Evolutionary conservation across 768 basidiomycete species (phyloP).

Genomic region (Boletus fagicola): DNA sequence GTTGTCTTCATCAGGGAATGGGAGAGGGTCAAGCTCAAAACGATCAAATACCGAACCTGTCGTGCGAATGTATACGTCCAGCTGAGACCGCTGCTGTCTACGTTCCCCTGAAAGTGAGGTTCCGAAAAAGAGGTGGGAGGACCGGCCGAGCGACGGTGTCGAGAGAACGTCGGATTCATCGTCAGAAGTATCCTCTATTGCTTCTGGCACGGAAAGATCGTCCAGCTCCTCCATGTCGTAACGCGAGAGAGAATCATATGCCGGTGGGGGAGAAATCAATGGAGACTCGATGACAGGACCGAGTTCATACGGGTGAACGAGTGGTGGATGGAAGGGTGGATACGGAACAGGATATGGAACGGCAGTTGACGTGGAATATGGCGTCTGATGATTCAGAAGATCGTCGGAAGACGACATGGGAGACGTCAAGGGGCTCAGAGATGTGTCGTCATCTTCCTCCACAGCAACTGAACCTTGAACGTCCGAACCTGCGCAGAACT

Average conservation of each 20-base stretch:
- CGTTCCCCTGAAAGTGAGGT: constrained; percentile 50
- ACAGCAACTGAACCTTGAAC: constrained; percentile 46
- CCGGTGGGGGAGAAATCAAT: constrained; percentile 37
- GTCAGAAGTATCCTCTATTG: constrained; percentile 82
- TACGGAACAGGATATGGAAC: constrained; percentile 64
- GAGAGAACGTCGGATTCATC: constrained; percentile 75
- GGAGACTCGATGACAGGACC: constrained; percentile 43
- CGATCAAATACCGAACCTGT: constrained; percentile 59
- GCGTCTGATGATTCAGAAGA: constrained; percentile 53
- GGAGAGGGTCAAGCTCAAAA: constrained; percentile 70
- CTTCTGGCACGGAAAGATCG: constrained; percentile 70
- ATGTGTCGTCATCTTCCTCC: constrained; percentile 58
- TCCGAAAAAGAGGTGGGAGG: constrained; percentile 54
- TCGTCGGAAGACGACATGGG: constrained; percentile 81
- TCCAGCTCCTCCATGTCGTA: constrained; percentile 62
- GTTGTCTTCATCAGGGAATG: constrained; percentile 56
- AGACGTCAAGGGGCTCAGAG: constrained; percentile 61
- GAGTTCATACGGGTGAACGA: constrained; percentile 51
- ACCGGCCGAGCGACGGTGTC: constrained; percentile 59
- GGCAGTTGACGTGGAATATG: constrained; percentile 47
- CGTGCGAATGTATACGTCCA: constrained; percentile 62
- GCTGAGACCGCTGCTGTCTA: constrained; percentile 46
- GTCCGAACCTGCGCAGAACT: constrained; percentile 47
- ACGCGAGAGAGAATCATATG: constrained; percentile 60
- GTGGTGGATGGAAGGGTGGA: constrained; percentile 59